Conservation (phyloP, 768 basidiomycete genomes). For the Xerocomellus amylosporus region DNA sequence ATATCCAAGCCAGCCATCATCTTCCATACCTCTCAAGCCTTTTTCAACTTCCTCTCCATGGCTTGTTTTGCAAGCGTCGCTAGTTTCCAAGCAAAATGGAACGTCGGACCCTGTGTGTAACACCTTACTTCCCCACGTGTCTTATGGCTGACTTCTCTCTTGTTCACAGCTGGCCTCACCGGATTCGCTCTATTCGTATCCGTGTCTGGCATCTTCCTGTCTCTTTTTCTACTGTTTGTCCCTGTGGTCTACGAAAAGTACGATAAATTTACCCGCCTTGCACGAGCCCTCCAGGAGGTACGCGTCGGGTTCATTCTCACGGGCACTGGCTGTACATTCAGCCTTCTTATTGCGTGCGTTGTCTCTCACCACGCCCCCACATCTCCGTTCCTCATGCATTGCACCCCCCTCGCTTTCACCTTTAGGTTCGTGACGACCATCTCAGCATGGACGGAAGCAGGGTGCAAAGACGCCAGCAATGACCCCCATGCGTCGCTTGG, state of each 20-base stretch:
- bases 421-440: constrained; percentile 71
- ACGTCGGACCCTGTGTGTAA: constrained; percentile 80
- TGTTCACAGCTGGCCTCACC: constrained; percentile 69
- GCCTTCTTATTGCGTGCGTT: constrained; percentile 76
- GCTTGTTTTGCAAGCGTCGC: constrained; percentile 90
- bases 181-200: constrained; percentile 85
- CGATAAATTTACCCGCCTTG: constrained; percentile 73
- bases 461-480: constrained; percentile 80
- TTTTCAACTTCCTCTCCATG: constrained; percentile 93
- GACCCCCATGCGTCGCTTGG: constrained; percentile 78
- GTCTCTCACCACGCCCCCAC: not conserved
- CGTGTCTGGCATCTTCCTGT: constrained; percentile 66
- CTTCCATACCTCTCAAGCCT: constrained; percentile 72
- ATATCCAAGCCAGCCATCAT: constrained; percentile 81
- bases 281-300: constrained; percentile 76
- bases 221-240: constrained; percentile 68
- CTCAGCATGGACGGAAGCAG: constrained; percentile 84
- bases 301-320: constrained; percentile 84
- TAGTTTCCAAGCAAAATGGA: constrained; percentile 81
- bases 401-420: not conserved
- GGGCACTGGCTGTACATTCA: constrained; percentile 60
- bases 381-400: constrained; percentile 16
- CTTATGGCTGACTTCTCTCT: constrained; percentile 10
- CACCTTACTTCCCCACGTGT: not conserved
- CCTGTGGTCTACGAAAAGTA: constrained; percentile 85